Base-by-base conservation (phyloP, 257 asterid species). In the Cinchona pubescens region DNA sequence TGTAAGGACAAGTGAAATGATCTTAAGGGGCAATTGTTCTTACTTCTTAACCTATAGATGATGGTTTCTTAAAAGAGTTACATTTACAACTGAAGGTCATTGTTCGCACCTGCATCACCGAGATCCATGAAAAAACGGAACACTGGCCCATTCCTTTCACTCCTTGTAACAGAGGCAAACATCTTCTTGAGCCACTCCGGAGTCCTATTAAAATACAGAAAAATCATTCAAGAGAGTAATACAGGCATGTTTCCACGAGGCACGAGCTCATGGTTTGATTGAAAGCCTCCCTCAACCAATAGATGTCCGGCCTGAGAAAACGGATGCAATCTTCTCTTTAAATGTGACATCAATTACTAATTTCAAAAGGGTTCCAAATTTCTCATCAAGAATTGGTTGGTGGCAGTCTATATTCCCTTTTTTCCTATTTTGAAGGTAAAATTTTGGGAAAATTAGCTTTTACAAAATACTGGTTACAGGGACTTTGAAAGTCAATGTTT, bases 171-270 rank as follows among this genome's bases (percentile, higher is more conserved):
- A 37, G 93, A 90, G 76, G 97, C 86, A 78, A 87, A 90, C 85
- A 89, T 88, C 86, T 90, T 94, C 88, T 92, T 92, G n/a, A 94
- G 92, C 97, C 97, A 92, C 78, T 89, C 88, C 1, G 97, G 98
- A 19, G 94, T 94, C 84, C 97, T 94, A 86, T 23, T n/a, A 64
- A 66, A n/a, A 45, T 60, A 72, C 5, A 73, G 42, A 34, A 27
- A 42, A 42, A 67, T 25, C 51, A 72, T 48, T 32, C 21, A 69
- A 56, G 9, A 68, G 13, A 23, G 37, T 29, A n/a, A 1, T 15
- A 70, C 27, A 25, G 34, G 19, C 72, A 53, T 10, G 25, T 34
- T 48, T 21, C n/a, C 14, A 51, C 37, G 42, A 21, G 21, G 14
- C 11, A 5, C 34, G 43, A 60, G 4, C 12, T 23, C 51, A 51